Conservation (phyloP, 768 basidiomycete genomes). For the Infundibulicybe gibba region DNA sequence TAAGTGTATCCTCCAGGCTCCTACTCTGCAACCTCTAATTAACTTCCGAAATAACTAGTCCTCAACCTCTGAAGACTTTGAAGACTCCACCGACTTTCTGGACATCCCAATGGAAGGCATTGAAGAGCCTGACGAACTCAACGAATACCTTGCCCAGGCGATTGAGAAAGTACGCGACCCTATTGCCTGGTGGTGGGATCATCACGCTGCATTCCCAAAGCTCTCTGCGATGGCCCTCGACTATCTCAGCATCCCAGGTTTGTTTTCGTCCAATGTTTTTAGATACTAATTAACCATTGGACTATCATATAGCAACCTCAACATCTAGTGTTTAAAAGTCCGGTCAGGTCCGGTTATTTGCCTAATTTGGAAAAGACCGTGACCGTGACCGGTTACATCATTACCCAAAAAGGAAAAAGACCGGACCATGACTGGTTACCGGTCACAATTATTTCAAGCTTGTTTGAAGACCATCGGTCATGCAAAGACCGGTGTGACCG, state of each 20-base stretch:
- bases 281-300: neutral
- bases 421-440: no score
- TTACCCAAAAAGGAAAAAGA: no score
- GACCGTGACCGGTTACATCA: no score
- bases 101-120: constrained; percentile 1
- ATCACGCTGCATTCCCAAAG: constrained; percentile 1
- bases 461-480: no score
- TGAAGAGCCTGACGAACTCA: neutral
- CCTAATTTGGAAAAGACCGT: no score
- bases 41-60: neutral
- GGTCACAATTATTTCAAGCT: no score
- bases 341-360: no score
- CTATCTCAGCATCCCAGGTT: constrained; percentile 16
- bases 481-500: no score
- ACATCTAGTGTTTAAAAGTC: constrained; percentile 12
- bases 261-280: neutral
- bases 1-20: no score
- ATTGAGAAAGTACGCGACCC: constrained; percentile 1
- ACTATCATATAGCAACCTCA: constrained; percentile 9
- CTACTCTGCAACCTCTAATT: no score
- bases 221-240: constrained; percentile 14
- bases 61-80: neutral
- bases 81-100: neutral
- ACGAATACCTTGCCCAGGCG: neutral
- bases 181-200: neutral